Percentiles rank a stretch among this genome's conserved stretches.
These are phyloP conservation scores for Amphicarpaea edgeworthii DNA, from an alignment of 306 rosid genomes.

Conservation along the genomic window DNA sequence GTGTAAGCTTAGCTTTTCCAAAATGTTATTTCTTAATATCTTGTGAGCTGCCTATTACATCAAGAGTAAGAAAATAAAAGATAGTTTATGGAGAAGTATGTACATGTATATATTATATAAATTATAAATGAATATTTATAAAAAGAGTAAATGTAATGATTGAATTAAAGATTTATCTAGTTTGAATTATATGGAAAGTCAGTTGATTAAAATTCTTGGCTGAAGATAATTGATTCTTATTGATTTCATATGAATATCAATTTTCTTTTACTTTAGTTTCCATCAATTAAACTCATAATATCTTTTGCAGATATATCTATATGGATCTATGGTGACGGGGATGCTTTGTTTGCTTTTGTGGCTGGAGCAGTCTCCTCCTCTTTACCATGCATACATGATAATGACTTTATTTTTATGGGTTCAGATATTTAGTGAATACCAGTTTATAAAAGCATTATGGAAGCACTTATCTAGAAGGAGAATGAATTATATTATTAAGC, in stretches of 20 bases:
- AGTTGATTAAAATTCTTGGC: conserved; percentile 41
- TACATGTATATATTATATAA: background rate
- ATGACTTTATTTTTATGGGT: conserved; percentile 83
- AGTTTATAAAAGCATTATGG: conserved; percentile 76
- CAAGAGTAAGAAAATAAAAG: conserved; percentile 24
- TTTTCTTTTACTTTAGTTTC: conserved; percentile 14
- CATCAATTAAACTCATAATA: conserved; percentile 22
- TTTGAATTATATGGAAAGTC: conserved; percentile 1
- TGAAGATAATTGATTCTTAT: conserved; percentile 10
- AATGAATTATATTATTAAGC: conserved; percentile 55
- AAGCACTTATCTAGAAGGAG: conserved; percentile 68
- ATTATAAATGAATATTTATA: conserved; percentile 8
- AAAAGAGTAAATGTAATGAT: no score
- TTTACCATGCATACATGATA: conserved; percentile 76
- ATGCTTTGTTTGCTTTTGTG: conserved; percentile 63
- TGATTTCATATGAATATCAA: conserved; percentile 22
- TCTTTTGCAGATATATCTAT: conserved; percentile 68
- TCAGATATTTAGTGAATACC: conserved; percentile 75
- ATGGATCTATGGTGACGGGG: conserved; percentile 70
- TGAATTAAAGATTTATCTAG: no score
- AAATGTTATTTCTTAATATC: conserved; percentile 40
- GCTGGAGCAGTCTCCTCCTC: conserved; percentile 88
- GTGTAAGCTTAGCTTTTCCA: conserved; percentile 53
- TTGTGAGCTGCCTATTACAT: conserved; percentile 31
- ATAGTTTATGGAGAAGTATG: conserved; percentile 18